phyloP scores from a whole-genome alignment of 2,329 filamentous ascomycete genomes.

The Blumeria graminis region DNA sequence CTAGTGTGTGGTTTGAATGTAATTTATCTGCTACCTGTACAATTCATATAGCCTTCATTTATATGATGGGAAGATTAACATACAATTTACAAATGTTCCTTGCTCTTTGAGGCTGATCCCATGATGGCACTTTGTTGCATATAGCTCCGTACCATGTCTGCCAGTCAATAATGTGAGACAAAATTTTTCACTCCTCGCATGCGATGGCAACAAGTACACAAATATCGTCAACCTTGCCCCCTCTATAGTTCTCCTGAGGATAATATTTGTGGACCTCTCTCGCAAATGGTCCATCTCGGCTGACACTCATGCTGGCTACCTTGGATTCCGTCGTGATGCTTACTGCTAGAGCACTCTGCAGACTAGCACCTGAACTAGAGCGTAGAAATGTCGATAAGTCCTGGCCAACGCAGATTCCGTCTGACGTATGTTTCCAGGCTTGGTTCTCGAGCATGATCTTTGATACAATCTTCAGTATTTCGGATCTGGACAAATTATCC shows the following conservation, averaged over 20 bases:
- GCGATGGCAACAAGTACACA: constrained; percentile 63
- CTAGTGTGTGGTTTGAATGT: no score
- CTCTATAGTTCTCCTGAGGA: constrained; percentile 65
- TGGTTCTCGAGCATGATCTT: constrained; percentile 47
- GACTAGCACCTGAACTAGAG: constrained; percentile 18
- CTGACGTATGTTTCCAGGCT: constrained; percentile 42
- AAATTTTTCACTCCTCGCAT: constrained; percentile 29
- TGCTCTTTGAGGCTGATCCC: no score
- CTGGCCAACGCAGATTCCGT: constrained; percentile 38
- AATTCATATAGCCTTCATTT: no score
- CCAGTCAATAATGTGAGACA: no score
- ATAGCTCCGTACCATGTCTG: no score
- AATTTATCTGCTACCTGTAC: no score
- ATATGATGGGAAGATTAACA: no score
- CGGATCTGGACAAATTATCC: constrained; percentile 84
- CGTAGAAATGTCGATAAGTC: constrained; percentile 29
- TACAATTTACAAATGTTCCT: no score
- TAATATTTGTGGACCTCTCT: constrained; percentile 80
- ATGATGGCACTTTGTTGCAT: no score
- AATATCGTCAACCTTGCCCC: constrained; percentile 91
- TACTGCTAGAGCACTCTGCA: constrained; percentile 58
- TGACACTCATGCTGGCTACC: constrained; percentile 55
- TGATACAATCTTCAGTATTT: constrained; percentile 61
- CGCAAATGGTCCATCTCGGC: constrained; percentile 75
- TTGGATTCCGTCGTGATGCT: constrained; percentile 68